Conservation (phyloP, 2,329 filamentous ascomycete genomes). For the Diaporthe ilicicola region DNA sequence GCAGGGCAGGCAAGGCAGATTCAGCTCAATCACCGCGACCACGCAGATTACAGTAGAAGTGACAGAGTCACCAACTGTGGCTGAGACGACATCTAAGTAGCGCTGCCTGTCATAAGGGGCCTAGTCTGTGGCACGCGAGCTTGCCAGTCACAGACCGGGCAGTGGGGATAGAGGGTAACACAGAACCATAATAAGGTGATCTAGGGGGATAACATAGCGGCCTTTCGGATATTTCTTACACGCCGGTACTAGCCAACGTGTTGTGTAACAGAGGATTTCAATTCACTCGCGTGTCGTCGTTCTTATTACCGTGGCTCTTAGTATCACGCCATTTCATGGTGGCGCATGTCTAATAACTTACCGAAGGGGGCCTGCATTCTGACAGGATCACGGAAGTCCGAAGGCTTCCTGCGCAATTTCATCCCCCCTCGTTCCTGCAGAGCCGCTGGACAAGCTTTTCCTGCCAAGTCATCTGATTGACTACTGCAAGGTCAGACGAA, state of each 20-base stretch:
- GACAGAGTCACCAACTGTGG: not conserved
- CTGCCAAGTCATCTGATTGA: not conserved
- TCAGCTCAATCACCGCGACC: constrained; percentile 21
- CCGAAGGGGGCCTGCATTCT: not conserved
- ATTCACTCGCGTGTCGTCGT: not conserved
- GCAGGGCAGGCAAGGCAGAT: constrained; percentile 24
- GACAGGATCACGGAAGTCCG: constrained; percentile 11
- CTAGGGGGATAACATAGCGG: not conserved
- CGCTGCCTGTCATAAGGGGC: not conserved
- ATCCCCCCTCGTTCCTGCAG: not conserved
- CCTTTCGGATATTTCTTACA: not conserved
- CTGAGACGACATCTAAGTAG: constrained; percentile 18
- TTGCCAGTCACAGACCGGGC: not conserved
- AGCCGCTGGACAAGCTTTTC: not conserved
- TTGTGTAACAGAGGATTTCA: not conserved
- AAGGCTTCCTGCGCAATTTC: not conserved
- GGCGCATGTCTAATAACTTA: not conserved
- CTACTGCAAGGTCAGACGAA: constrained; percentile 12
- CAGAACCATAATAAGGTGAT: not conserved
- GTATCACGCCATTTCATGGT: not conserved
- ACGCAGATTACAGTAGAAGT: constrained; percentile 27
- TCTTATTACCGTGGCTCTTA: not conserved
- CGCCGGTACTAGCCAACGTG: not conserved
- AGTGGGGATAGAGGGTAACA: not conserved
- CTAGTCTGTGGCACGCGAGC: not conserved